Base-by-base conservation (phyloP, 441 rosid species). In the Raphanus hybrid region DNA sequence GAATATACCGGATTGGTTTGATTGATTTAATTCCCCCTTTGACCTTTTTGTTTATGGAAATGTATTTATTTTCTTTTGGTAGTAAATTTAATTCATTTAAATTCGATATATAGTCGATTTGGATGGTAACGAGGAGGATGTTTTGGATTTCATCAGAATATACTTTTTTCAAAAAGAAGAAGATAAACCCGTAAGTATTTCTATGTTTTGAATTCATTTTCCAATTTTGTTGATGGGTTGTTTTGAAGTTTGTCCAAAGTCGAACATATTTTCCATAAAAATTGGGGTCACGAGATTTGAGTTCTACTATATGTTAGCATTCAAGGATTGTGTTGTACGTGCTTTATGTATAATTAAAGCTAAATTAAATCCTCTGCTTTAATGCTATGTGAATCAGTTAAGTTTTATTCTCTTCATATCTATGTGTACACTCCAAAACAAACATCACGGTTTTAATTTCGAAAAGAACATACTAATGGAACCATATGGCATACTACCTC, bases 271-370 rank as follows among this genome's bases (percentile, higher is more conserved):
- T 2, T 41, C 59, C 66, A 39, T 5, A 41, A 64, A 54, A 39
- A 2, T 64, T 66, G 71, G 80, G 70, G 75, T 70, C 75, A 70
- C 75, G 71, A 70, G 59, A 64, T 70, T 70, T 58, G 65, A 23
- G 14, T 4, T 43, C 43, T 39, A 12, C 43, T 39, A 12, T 14
- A 1, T 5, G 45, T 3, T 67, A 45, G 18, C 64, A 69, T 69
- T 70, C 48, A 3, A 20, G 11, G 41, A 69, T 68, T 69, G 34
- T 29, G n/a, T 29, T 29, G 34, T 50, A 32, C 39, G 9, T 61
- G 23, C 74, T 69, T 69, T 75, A 50, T 27, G 64, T 75, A 32
- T 59, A 2, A 8, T 3, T 66, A 2, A 67, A 59, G 27, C n/a
- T 67, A 58, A 3, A 27, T 7, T 55, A 66, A 57, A 14, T 39